Evolutionary conservation across 1,284 basidiomycete genomes (phyloP).

Genomic region (Microstroma glucosiphilum): DNA sequence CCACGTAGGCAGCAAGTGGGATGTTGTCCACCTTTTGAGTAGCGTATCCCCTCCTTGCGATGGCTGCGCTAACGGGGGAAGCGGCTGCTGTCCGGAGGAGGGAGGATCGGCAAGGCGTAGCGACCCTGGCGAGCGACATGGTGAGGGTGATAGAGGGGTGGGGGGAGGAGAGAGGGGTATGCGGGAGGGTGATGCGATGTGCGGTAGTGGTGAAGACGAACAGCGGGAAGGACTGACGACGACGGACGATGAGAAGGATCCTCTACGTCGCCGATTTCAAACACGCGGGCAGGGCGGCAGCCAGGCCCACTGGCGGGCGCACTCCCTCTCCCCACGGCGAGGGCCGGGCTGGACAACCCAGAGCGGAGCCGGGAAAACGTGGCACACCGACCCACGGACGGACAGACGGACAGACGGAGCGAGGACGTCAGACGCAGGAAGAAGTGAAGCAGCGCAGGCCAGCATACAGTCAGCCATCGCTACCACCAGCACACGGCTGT

Average conservation of each 20-base stretch:
- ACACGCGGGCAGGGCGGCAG: no score
- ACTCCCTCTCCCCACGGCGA: no score
- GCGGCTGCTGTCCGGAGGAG: background rate
- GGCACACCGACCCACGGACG: no score
- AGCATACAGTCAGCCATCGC: background rate
- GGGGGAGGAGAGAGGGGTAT: background rate
- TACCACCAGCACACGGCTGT: background rate
- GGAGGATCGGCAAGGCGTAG: background rate
- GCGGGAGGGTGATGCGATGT: background rate
- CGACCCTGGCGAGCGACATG: background rate
- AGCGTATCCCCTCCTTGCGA: slow-evolving; percentile 7
- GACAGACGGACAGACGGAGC: no score
- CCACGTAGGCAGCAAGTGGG: slow-evolving; percentile 9
- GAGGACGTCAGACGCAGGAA: no score
- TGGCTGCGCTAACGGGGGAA: background rate
- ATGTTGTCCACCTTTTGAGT: slow-evolving; percentile 11
- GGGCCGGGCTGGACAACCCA: no score
- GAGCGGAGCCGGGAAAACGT: no score
- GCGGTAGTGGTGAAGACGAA: no score
- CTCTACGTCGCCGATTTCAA: no score
- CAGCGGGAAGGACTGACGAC: no score
- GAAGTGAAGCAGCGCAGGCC: background rate
- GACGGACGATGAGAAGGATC: no score
- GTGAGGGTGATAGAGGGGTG: background rate
- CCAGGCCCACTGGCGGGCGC: no score